Evolutionary conservation across 2,329 filamentous ascomycete genomes (phyloP), one percentile per base, ranked within the genome.

Genomic region (Claviceps capensis): DNA sequence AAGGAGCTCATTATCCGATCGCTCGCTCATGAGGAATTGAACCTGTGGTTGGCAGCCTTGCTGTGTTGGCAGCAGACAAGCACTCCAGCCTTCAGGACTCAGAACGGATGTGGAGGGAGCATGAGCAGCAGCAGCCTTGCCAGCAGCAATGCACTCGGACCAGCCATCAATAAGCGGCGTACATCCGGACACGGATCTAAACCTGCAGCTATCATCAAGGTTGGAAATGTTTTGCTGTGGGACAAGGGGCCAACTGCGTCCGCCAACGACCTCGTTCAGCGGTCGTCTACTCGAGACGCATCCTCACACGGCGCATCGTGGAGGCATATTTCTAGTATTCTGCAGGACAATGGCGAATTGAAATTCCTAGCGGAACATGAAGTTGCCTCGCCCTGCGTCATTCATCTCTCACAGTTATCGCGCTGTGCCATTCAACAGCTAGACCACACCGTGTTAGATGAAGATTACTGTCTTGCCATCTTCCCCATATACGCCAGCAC

Each of bases 311-410:
- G 69, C n/a, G 75, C 74, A 3, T 78, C 84, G 11, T 97, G 93
- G 93, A 81, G 86, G 60, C 81, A 81, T 57, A 88, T 97, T 4
- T 96, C 89, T 34, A 96, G 90, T 66, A 94, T 93, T 17, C 73
- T 98, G 23, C 87, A 95, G 58, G 93, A 97, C 63, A 95, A 95
- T 60, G 93, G 93, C 53, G 88, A 94, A 63, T 84, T 98, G 63
- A 95, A 91, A 62, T 77, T 98, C 11, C 84, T 93, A 66, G 86
- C 86, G 1, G 91, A 96, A 60, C 83, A 86, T 52, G 90, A 95
- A 58, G 82, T 86, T 47, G 81, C 82, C 0, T 75, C 94, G 8
- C 75, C 97, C 16, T 86, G 86, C 30, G 80, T 89, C 47, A 85
- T 97, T 50, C 88, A 95, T 60, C 75, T 98, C 5, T 87, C 88